Evolutionary conservation across 176 grass and related monocot species (phyloP).

Genomic region (Dendrocalamus sinicus): DNA sequence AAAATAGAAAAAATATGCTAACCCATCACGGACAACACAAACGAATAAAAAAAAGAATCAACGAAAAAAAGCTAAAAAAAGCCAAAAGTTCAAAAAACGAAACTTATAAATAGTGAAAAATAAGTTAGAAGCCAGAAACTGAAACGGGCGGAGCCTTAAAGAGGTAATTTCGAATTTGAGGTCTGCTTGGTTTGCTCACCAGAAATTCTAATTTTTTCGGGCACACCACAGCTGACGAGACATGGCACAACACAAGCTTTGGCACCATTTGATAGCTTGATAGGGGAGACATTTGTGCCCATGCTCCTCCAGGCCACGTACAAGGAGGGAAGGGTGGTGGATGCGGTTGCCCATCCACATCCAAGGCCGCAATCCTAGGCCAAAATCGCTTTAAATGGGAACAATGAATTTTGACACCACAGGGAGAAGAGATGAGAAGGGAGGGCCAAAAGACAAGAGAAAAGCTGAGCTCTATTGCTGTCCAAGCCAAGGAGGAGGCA

Average conservation of each 20-base stretch:
- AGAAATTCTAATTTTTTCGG: not conserved
- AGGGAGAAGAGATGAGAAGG: not conserved
- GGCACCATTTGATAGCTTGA: not conserved
- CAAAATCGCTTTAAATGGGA: not conserved
- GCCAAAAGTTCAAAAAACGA: too few species aligned
- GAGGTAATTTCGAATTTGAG: not conserved
- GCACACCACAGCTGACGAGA: not conserved
- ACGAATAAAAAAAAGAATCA: too few species aligned
- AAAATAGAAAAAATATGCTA: too few species aligned
- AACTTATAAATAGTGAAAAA: too few species aligned
- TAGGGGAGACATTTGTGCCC: not conserved
- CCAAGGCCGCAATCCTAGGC: not conserved
- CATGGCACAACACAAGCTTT: not conserved
- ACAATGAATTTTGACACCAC: not conserved
- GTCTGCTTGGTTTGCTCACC: not conserved
- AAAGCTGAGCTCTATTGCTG: not conserved
- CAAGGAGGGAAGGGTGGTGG: not conserved
- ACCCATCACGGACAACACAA: too few species aligned
- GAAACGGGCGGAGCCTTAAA: not conserved
- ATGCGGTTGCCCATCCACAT: constrained; percentile 45
- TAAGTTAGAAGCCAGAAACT: too few species aligned
- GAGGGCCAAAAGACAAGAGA: not conserved
- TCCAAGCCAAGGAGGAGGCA: not conserved
- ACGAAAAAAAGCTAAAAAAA: too few species aligned
- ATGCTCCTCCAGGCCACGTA: not conserved